phyloP scores from a whole-genome alignment of 2,329 filamentous ascomycete genomes.

The Chaetomium strumarium region DNA sequence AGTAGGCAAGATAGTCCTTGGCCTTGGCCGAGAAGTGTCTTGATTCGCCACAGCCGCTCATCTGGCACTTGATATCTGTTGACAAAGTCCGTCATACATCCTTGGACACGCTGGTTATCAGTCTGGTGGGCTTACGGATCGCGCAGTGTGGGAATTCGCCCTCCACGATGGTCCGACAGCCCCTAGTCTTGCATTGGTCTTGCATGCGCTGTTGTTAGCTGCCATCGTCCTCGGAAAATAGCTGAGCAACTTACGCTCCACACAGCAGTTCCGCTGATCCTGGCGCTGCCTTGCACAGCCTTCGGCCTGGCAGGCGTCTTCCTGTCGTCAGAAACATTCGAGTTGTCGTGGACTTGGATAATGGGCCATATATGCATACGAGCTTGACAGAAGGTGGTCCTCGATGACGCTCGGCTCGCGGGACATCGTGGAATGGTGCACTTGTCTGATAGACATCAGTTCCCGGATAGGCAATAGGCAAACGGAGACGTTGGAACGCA shows the following conservation, averaged over 20 bases:
- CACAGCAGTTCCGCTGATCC: constrained; percentile 20
- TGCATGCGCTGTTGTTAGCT: not conserved
- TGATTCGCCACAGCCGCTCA: constrained; percentile 16
- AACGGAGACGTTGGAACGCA: constrained; percentile 2
- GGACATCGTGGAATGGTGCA: constrained; percentile 18
- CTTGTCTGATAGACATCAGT: constrained; percentile 17
- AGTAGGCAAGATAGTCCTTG: constrained; percentile 20
- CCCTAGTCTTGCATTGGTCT: constrained; percentile 20
- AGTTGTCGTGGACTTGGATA: no score
- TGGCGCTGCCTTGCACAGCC: constrained; percentile 17
- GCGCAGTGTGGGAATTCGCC: constrained; percentile 19
- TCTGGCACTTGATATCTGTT: constrained; percentile 23
- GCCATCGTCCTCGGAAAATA: not conserved
- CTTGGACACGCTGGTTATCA: not conserved
- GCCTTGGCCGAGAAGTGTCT: constrained; percentile 14
- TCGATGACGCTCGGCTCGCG: constrained; percentile 8
- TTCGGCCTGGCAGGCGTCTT: constrained; percentile 21
- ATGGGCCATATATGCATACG: constrained; percentile 11
- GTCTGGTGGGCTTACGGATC: constrained; percentile 11
- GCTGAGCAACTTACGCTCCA: constrained; percentile 16
- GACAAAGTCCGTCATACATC: not conserved
- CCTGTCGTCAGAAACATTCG: not conserved
- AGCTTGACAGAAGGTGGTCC: constrained; percentile 15
- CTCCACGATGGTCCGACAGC: constrained; percentile 21
- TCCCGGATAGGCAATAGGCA: no score